Conservation (phyloP, 2,329 filamentous ascomycete genomes). For the Fusarium nisikadoi region DNA sequence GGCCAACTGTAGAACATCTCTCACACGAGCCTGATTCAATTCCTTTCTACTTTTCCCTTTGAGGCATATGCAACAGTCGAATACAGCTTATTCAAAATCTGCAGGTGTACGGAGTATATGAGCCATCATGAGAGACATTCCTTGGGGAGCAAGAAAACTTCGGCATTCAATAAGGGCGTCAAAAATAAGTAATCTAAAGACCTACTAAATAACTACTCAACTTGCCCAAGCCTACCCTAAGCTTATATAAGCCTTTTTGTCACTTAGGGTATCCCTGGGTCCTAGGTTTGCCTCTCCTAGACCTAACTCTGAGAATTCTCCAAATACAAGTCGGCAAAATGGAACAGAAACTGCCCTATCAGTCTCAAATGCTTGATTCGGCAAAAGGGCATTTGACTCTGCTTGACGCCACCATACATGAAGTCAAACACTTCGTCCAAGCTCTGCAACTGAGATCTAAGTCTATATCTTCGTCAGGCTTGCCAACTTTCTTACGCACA, state of each 20-base stretch:
- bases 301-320: background rate
- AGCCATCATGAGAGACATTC: constrained; percentile 3
- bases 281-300: background rate
- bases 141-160: background rate
- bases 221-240: background rate
- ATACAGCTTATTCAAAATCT: background rate
- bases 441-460: constrained; percentile 21
- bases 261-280: background rate
- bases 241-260: background rate
- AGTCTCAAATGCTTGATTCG: constrained; percentile 28
- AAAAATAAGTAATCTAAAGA: background rate
- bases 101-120: too few species aligned
- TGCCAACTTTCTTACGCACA: constrained; percentile 23
- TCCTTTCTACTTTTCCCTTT: background rate
- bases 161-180: background rate
- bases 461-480: constrained; percentile 12
- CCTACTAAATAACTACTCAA: background rate
- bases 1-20: background rate
- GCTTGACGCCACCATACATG: constrained; percentile 4
- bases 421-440: constrained; percentile 11
- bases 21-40: background rate
- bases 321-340: background rate
- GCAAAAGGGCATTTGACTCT: constrained; percentile 18
- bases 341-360: constrained; percentile 6
- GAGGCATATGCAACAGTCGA: background rate